These are phyloP conservation scores for Aureobasidium sp. DNA, from an alignment of 2,329 filamentous ascomycete genomes.

Conservation along the genomic window DNA sequence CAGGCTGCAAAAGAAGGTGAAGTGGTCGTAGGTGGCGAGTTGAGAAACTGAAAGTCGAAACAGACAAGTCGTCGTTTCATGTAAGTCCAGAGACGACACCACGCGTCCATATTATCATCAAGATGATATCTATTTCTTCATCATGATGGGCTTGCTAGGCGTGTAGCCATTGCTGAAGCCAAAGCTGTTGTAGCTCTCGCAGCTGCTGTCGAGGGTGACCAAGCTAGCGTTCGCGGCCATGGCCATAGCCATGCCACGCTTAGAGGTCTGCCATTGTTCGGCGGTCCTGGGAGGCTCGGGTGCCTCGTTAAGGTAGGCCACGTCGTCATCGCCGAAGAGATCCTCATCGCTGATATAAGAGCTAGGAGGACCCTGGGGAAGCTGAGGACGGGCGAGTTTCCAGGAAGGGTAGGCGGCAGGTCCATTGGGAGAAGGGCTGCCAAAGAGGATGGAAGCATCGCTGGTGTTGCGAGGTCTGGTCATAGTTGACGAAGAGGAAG, in stretches of 20 bases:
- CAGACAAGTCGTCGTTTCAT: neutral
- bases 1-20: neutral
- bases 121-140: constrained; percentile 3
- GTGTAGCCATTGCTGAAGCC: constrained; percentile 8
- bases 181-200: constrained; percentile 8
- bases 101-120: neutral
- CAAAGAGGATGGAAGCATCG: constrained; percentile 9
- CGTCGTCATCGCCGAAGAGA: constrained; percentile 23
- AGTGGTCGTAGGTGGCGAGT: constrained; percentile 3
- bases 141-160: constrained; percentile 10
- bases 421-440: constrained; percentile 5
- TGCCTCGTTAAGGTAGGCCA: constrained; percentile 24
- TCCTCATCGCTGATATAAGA: constrained; percentile 30
- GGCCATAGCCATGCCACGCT: constrained; percentile 12
- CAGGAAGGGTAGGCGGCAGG: constrained; percentile 16
- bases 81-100: neutral
- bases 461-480: constrained; percentile 13
- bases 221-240: constrained; percentile 14
- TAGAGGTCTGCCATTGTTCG: constrained; percentile 21
- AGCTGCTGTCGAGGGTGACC: constrained; percentile 14
- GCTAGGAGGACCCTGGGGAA: constrained; percentile 16
- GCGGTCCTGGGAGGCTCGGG: constrained; percentile 26
- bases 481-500: constrained; percentile 4
- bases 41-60: neutral
- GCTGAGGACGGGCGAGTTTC: constrained; percentile 13